Evolutionary conservation across 1,284 basidiomycete genomes (phyloP), one percentile per base, ranked within the genome.

Genomic region (Meira miltonrushii): DNA sequence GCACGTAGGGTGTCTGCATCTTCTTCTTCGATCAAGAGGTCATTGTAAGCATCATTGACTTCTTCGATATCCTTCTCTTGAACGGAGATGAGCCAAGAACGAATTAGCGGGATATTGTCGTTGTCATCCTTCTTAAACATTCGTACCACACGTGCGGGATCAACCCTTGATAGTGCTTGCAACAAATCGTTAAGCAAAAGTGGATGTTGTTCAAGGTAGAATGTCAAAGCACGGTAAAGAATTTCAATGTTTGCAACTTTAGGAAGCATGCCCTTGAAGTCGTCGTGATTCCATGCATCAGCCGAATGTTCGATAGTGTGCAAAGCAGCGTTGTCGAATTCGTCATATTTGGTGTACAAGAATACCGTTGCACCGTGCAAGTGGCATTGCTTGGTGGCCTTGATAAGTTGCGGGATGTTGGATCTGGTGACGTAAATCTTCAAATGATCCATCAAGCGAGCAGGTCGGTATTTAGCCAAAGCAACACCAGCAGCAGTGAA

Each of bases 341-440:
- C 88, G 78, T 95, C 94, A 76, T 98, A 98, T 81, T 95, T 95
- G 82, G 96, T 88, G 81, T 97, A 97, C 55, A 97, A 82, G 85
- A 93, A 98, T 49, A 98, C 94, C 17, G 97, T 85, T 79, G 98
- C 95, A n/a, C 92, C 68, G 94, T 95, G 98, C 57, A 98, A 86
- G 71, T 98, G 94, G n/a, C 90, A 92, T 74, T 89, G 88, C 81
- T 97, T 92, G 6, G 92, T 85, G 11, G 91, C 90, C 81, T 88
- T 89, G 82, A 98, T 93, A 74, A 96, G 92, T 84, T 89, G 88
- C 52, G 89, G 87, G 69, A 97, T 92, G 80, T 97, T 98, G 84
- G 94, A 92, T 60, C 95, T 89, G 51, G 92, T 88, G 73, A 95
- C 94, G 81, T 96, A 98, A 50, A 97, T 85, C 81, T 94, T 97